A percentile compares a stretch with the other conserved stretches of the same genome.
Conservation (phyloP, 2,329 filamentous ascomycete species). For the Coniella lustricola region DNA sequence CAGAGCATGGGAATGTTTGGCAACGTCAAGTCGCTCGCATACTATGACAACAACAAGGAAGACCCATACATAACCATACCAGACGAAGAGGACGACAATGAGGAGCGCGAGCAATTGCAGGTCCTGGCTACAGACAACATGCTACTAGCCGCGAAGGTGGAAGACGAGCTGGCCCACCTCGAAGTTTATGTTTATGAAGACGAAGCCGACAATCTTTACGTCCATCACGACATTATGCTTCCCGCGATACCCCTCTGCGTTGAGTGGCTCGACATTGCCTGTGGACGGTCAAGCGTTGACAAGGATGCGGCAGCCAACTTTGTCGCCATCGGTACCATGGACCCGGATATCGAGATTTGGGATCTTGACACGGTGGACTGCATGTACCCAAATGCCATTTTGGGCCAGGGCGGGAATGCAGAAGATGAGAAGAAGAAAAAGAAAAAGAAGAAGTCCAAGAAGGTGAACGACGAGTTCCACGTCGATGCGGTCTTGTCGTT, state of each 20-base stretch:
- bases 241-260: slow-evolving; percentile 92
- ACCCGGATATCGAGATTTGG: slow-evolving; percentile 98
- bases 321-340: slow-evolving; percentile 92
- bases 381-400: slow-evolving; percentile 96
- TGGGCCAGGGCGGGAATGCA: slow-evolving; percentile 62
- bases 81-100: slow-evolving; percentile 61
- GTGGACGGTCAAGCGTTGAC: slow-evolving; percentile 59
- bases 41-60: slow-evolving; percentile 88
- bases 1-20: slow-evolving; percentile 88
- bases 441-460: slow-evolving; percentile 85
- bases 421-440: slow-evolving; percentile 63
- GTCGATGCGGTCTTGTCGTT: slow-evolving; percentile 89
- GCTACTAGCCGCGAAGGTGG: slow-evolving; percentile 83
- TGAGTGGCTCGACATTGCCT: slow-evolving; percentile 92
- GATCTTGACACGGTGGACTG: slow-evolving; percentile 91
- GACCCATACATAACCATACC: slow-evolving; percentile 92
- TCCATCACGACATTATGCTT: slow-evolving; percentile 99
- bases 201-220: slow-evolving; percentile 89
- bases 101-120: slow-evolving; percentile 87
- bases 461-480: slow-evolving; percentile 86
- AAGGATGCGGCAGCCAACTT: slow-evolving; percentile 75
- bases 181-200: slow-evolving; percentile 99
- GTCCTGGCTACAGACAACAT: slow-evolving; percentile 90
- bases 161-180: slow-evolving; percentile 93
- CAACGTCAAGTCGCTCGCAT: slow-evolving; percentile 87